Evolutionary conservation across 768 basidiomycete species (phyloP), one percentile per base, ranked within the genome.

Genomic region (Lentinula lateritia): DNA sequence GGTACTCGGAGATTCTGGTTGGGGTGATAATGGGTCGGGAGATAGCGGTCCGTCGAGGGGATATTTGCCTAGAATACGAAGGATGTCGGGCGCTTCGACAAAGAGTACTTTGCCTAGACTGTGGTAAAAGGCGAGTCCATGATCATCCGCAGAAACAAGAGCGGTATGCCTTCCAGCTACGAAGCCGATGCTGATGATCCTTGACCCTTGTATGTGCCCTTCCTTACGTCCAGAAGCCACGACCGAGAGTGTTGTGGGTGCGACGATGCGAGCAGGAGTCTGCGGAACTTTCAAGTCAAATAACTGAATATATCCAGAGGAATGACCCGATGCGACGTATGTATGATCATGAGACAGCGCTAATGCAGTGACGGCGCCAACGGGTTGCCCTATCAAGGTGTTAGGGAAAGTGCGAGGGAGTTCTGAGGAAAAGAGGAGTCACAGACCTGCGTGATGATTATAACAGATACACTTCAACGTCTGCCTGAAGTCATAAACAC

Each of bases 321-420:
- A 78, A 73, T 98, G 93, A 0, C 97, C 97, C 2, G 89, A 89
- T 0, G 89, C 96, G 53, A 98, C 78, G 71, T 87, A 97, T 1
- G 95, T 98, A 66, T 94, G 93, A 70, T 99, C 97, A 67, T 92
- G 87, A 8, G 95, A 97, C 50, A 99, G 77, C 0, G 93, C 88
- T 13, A 99, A 73, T 1, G 95, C 90, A n/a, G 92, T 95, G 7
- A 94, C 90, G 13, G 92, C 73, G 18, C 93, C 93, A 9, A 87
- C 74, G 3, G 74, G 73, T 66, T 78, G 86, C 45, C 79, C 89
- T 90, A 73, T 54, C 62, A 48, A 23, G 36, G 42, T 62, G 61
- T 63, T 71, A 39, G 54, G 28, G 28, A 28, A 28, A 42, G 32
- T 61, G 62, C 18, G 23, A 60, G 54, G 18, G 45, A 50, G 45